phyloP scores from a whole-genome alignment of 768 basidiomycete genomes.

The Phanerodontia chrysosporium region DNA sequence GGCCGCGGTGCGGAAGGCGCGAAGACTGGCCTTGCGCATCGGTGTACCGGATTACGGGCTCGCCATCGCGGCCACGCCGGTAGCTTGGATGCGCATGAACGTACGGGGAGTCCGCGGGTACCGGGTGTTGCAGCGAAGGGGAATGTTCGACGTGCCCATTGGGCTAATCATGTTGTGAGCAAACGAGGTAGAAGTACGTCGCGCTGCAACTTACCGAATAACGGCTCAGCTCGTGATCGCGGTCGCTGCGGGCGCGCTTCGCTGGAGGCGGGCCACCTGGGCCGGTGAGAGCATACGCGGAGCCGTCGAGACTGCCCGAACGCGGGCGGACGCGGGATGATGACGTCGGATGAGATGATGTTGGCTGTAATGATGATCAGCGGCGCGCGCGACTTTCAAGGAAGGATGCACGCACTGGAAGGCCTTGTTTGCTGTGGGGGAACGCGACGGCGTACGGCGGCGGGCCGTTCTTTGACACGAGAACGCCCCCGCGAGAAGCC shows the following conservation, averaged over 20 bases:
- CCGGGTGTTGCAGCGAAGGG: slow-evolving; percentile 15
- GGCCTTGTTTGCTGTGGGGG: slow-evolving; percentile 12
- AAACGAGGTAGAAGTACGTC: not conserved
- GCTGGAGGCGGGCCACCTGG: slow-evolving; percentile 41
- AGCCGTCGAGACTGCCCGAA: slow-evolving; percentile 39
- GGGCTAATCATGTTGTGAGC: not conserved
- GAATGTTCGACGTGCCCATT: slow-evolving; percentile 16
- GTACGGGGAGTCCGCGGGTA: slow-evolving; percentile 22
- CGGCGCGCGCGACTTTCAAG: not conserved
- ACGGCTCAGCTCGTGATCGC: slow-evolving; percentile 15
- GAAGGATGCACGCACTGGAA: slow-evolving; percentile 15
- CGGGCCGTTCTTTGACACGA: slow-evolving; percentile 23
- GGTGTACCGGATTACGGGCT: slow-evolving; percentile 16
- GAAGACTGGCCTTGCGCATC: slow-evolving; percentile 14
- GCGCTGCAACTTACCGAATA: slow-evolving; percentile 12
- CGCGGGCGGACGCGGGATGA: slow-evolving; percentile 42
- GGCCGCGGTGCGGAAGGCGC: slow-evolving; percentile 21
- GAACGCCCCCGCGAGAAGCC: slow-evolving; percentile 39
- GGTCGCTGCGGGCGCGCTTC: slow-evolving; percentile 43
- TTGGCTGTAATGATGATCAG: slow-evolving; percentile 18
- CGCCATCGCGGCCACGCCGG: slow-evolving; percentile 15
- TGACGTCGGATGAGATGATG: slow-evolving; percentile 34
- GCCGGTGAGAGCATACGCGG: slow-evolving; percentile 21
- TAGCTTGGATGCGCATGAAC: slow-evolving; percentile 5
- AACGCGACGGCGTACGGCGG: not conserved